Evolutionary conservation across 352 stramenopile species (phyloP).

Genomic region (Ochromonadaceae sp.): DNA sequence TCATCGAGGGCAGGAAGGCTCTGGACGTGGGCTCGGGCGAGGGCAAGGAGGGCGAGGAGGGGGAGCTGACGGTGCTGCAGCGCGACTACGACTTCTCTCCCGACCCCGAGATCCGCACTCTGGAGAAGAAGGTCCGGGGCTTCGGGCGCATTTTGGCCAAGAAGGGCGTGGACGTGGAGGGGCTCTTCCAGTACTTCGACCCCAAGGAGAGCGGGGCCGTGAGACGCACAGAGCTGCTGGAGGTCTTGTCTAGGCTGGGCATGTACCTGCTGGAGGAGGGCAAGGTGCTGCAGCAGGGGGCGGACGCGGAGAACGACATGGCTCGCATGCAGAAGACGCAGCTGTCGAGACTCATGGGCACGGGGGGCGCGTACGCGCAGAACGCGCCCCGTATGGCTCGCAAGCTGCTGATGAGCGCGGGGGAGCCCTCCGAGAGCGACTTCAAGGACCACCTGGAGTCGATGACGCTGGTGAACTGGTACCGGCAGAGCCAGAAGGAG

Average conservation of each 20-base stretch:
- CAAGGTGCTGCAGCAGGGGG: background rate
- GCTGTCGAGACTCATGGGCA: conserved; percentile 16
- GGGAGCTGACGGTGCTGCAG: conserved; percentile 16
- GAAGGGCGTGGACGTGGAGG: conserved; percentile 46
- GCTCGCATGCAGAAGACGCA: conserved; percentile 22
- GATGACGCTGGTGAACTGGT: conserved; percentile 67
- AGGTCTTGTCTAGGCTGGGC: conserved; percentile 56
- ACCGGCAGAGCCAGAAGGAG: conserved; percentile 80
- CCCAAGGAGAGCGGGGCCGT: conserved; percentile 35
- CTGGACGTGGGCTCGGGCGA: background rate
- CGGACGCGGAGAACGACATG: background rate
- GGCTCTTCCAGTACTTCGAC: conserved; percentile 53
- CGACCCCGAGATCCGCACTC: conserved; percentile 49
- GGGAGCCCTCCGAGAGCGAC: background rate
- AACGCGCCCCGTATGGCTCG: background rate
- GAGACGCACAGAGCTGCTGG: conserved; percentile 64
- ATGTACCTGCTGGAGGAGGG: conserved; percentile 50
- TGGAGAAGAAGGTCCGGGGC: conserved; percentile 58
- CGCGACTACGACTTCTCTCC: conserved; percentile 51
- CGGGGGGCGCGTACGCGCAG: background rate
- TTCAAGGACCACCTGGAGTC: conserved; percentile 40
- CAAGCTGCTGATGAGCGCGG: background rate
- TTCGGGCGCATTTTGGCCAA: conserved; percentile 47
- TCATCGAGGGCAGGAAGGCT: background rate
- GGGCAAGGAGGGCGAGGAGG: conserved; percentile 16